Evolutionary conservation across 495 filamentous ascomycete genomes (phyloP), one percentile per base, ranked within the genome.

Genomic region (Chaetomium tenue): DNA sequence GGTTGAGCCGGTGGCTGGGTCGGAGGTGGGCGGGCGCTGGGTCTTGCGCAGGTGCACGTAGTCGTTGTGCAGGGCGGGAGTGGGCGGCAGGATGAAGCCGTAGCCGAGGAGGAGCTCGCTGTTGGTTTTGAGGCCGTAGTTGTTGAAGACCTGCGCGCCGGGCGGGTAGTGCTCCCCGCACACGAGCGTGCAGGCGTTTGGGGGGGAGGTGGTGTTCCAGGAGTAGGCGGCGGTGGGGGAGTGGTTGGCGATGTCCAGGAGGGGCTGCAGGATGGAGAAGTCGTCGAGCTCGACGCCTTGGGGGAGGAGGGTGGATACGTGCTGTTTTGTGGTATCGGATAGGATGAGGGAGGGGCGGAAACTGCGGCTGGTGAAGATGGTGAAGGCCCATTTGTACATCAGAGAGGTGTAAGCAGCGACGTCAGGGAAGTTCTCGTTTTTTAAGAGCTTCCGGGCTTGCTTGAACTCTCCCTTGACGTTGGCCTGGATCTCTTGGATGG

Each of bases 161-260:
- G 74, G 70, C 11, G 26, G n/a, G 56, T 75, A 76, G 15, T 20
- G n/a, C 52, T 75, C 67, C 33, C 47, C 39, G 54, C 71, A 71
- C 46, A 71, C 51, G 26, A 78, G 64, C 58, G 73, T 75, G 59
- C 78, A 76, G 6, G 65, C 58, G 7, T 58, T 60, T 5, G 69
- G 68, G 39, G 74, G 69, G 1, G 71, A 70, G 20, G 59, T 53
- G 30, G 57, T 44, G 22, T 78, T 67, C 83, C 83, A 85, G 1
- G 68, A 48, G 50, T 76, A 78, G 33, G 66, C 64, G n/a, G 79
- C 72, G 12, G 78, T 68, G 2, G 76, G 74, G 46, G 75, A 77
- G 68, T 85, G 83, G 66, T 85, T 85, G 28, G 76, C 79, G 30
- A 84, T 77, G 66, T 85, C 83, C 53, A 82, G 76, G 15, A 85